A percentile compares a stretch with the other conserved stretches of the same genome.
Conservation (phyloP, 1,284 basidiomycete species). For the Puccinia novopanici region DNA sequence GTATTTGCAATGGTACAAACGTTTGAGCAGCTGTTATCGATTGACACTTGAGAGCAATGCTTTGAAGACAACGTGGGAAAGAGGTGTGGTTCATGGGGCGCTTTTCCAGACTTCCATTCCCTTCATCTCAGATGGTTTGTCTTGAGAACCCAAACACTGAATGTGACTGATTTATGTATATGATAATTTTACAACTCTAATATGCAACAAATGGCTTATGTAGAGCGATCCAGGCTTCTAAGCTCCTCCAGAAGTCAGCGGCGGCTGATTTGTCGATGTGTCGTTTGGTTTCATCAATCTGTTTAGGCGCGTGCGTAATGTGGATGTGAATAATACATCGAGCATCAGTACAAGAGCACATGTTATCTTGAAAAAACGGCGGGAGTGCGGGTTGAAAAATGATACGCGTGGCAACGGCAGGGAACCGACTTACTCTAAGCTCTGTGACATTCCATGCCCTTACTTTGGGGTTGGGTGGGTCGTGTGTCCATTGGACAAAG, state of each 20-base stretch:
- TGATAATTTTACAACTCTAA: slow-evolving; percentile 17
- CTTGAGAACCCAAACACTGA: neutral
- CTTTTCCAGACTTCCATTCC: neutral
- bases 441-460: slow-evolving; percentile 96
- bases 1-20: too few relatives aligned
- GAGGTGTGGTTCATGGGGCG: neutral
- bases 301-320: neutral
- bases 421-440: slow-evolving; percentile 69
- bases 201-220: slow-evolving; percentile 68
- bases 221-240: slow-evolving; percentile 78
- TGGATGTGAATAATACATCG: neutral
- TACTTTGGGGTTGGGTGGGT: slow-evolving; percentile 80
- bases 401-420: slow-evolving; percentile 31
- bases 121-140: neutral
- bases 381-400: slow-evolving; percentile 25
- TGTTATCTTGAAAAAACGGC: slow-evolving; percentile 1
- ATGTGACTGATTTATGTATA: too few relatives aligned
- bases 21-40: neutral
- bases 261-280: slow-evolving; percentile 95
- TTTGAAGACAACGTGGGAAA: neutral
- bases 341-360: neutral
- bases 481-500: slow-evolving; percentile 88
- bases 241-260: slow-evolving; percentile 87
- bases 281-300: slow-evolving; percentile 85
- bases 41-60: neutral